A percentile compares a stretch with the other conserved stretches of the same genome.
These are phyloP conservation scores for Cyclotella choctawhatcheeana DNA, from an alignment of 108 stramenopile species.

Conservation along the genomic window DNA sequence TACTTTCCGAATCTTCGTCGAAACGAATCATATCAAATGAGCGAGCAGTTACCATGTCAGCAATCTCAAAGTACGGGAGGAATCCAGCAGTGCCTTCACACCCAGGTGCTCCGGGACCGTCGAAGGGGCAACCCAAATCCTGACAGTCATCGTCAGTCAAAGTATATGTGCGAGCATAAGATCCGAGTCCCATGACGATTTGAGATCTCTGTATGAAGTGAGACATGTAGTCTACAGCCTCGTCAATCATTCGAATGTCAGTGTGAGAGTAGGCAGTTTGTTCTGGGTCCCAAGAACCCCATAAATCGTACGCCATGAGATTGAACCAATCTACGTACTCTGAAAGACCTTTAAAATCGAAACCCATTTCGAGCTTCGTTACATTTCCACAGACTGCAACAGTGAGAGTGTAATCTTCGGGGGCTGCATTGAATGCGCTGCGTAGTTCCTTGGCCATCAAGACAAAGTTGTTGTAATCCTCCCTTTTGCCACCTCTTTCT, in stretches of 20 bases:
- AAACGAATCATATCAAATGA: conserved; percentile 35
- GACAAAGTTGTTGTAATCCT: conserved; percentile 47
- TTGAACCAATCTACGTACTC: conserved; percentile 51
- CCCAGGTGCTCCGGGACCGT: conserved; percentile 43
- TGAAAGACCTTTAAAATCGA: conserved; percentile 40
- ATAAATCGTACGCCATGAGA: conserved; percentile 53
- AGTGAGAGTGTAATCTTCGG: conserved; percentile 35
- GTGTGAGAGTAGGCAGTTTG: conserved; percentile 48
- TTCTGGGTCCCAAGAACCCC: conserved; percentile 47
- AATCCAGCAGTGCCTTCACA: conserved; percentile 55
- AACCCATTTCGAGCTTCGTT: conserved; percentile 51
- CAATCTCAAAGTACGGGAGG: conserved; percentile 54
- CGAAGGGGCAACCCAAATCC: conserved; percentile 46
- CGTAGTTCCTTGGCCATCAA: conserved; percentile 37
- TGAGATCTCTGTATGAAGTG: conserved; percentile 49
- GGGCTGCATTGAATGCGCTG: conserved; percentile 36
- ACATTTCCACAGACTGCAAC: conserved; percentile 44
- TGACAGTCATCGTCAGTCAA: conserved; percentile 42
- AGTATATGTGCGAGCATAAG: conserved; percentile 52
- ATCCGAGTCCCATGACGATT: conserved; percentile 50
- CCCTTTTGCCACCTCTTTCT: conserved; percentile 38
- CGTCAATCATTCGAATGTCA: conserved; percentile 53
- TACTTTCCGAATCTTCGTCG: conserved; percentile 47
- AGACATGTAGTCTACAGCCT: conserved; percentile 49
- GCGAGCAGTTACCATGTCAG: conserved; percentile 36